Evolutionary conservation across 2,329 filamentous ascomycete species (phyloP).

Genomic region (Tolypocladium inflatum): DNA sequence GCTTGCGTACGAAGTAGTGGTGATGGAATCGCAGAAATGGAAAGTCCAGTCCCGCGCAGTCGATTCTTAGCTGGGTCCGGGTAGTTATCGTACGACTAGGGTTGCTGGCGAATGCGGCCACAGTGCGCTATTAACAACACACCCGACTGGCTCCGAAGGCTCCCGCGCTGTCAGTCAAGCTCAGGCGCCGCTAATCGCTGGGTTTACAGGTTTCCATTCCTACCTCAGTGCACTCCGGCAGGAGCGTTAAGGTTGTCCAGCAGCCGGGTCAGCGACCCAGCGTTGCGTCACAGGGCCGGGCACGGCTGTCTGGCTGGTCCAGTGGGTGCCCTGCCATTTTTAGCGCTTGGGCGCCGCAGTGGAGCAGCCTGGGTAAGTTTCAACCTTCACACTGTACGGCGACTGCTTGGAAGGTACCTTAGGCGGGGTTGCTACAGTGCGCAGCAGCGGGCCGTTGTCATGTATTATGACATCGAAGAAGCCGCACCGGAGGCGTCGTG

Average conservation of each 20-base stretch:
- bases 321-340: background rate
- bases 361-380: background rate
- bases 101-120: background rate
- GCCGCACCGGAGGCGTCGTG: background rate
- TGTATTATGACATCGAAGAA: conserved; percentile 1
- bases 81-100: background rate
- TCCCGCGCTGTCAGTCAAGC: too few species aligned
- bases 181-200: too few species aligned
- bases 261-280: background rate
- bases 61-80: background rate
- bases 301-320: background rate
- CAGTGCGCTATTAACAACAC: background rate
- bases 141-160: background rate
- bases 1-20: background rate
- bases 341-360: background rate
- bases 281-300: background rate
- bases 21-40: background rate
- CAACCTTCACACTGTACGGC: background rate
- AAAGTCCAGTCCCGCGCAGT: background rate
- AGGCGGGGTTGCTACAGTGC: background rate
- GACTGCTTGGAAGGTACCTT: too few species aligned
- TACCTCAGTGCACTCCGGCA: too few species aligned
- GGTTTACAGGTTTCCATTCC: too few species aligned
- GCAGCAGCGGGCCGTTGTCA: background rate
- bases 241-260: too few species aligned